Evolutionary conservation across 192 early-diverging fungal genomes (phyloP), one percentile per base, ranked within the genome.

Genomic region (Backusella parvicylindrica): DNA sequence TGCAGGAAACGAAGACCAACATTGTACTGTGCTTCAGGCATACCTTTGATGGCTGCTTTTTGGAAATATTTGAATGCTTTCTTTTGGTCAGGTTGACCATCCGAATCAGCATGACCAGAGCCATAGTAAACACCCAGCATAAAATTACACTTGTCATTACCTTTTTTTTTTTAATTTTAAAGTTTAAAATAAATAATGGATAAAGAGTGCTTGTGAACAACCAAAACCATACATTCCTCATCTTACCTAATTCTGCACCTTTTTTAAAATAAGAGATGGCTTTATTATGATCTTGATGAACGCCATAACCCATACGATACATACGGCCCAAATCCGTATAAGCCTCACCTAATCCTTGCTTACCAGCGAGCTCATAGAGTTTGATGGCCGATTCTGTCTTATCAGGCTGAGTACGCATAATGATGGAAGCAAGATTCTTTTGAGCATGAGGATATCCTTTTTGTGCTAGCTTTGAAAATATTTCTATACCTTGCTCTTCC

Each of bases 21-120:
- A 64, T 88, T 88, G 53, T 88, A 88, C 35, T 88, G 87, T 8
- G 87, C 87, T 70, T 88, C 85, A 12, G 85, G 71, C 50, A 88
- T 35, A 3, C 81, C 87, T 72, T 81, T 88, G 26, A 84, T 74
- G 0, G 84, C 83, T 1, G 85, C 87, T 31, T 79, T 80, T 76
- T 83, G 85, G 66, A 79, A 86, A 73, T 85, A 75, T n/a, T 85
- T 79, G 49, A 88, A 88, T 1, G 83, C 83, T 2, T 71, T 77
- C 69, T 78, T 37, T 63, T 75, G 72, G 72, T 85, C 43, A 37
- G 75, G 53, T 37, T 79, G 15, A 6, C 33, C 43, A 18, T 75
- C 60, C 37, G 68, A 26, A 41, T 37, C 50, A 11, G 75, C 82
- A 5, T 68, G 6, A 3, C 74, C 79, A 5, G 73, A 64, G 1